Base-by-base conservation (phyloP, 768 basidiomycete species). In the Tricholoma saponaceum region DNA sequence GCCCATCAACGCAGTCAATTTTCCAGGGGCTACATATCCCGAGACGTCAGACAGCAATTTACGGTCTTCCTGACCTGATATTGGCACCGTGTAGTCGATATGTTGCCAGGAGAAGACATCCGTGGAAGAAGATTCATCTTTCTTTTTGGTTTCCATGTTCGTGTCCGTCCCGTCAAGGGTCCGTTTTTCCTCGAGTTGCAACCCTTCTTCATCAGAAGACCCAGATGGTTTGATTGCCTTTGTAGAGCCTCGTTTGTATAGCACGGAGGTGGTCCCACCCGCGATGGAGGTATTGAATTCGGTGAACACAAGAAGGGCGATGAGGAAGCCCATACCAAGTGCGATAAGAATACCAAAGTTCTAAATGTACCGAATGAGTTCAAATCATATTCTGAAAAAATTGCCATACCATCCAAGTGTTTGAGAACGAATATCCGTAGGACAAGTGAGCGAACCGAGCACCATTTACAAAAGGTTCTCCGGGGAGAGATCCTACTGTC, bases 41-140 rank as follows among this genome's bases (percentile, higher is more conserved):
- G 84, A 88, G 14, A 95, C 78, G 47, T 90, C 80, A 60, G 91
- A 81, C 54, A 93, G 74, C 1, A 93, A 75, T 28, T 69, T 72
- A 39, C 81, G 72, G 22, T 71, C 65, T 6, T 79, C 81, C 3
- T 43, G 39, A 3, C 76, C 77, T 2, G 72, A 59, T 14, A 85
- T 75, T 1, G 80, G 75, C 0, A 94, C 84, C 30, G 79, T 79
- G 67, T 94, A 95, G 56, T 77, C 74, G 50, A 92, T 60, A 59
- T 84, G 74, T 53, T 85, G 79, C 90, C 91, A 97, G 1, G 93
- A 90, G 71, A 97, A 95, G 5, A 86, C 79, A 62, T 87, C 79
- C 18, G 69, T 76, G 78, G 71, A 74, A 52, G 73, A 74, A 62
- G 74, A 76, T 57, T 69, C 77, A 61, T 74, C 67, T 59, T 72